These are phyloP conservation scores for Phylloporus rhodoxanthus DNA, from an alignment of 768 basidiomycete genomes.

Conservation along the genomic window DNA sequence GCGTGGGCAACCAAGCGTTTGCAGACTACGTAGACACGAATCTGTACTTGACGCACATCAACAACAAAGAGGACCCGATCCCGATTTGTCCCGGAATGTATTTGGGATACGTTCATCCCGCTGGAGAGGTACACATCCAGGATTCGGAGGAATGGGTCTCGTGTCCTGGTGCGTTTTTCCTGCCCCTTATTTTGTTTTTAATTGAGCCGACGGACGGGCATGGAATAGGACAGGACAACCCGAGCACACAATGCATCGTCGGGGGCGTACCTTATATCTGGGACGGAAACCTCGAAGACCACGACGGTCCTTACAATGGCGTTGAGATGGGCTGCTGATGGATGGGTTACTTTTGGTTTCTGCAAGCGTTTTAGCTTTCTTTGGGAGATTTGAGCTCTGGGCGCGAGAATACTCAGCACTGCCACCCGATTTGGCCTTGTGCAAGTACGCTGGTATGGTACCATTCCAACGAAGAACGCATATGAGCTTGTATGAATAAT, in stretches of 20 bases:
- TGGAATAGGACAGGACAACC: slow-evolving; percentile 51
- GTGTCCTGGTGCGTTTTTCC: slow-evolving; percentile 41
- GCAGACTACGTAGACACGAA: slow-evolving; percentile 50
- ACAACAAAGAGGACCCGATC: slow-evolving; percentile 42
- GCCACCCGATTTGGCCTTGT: no score
- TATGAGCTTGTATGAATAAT: no score
- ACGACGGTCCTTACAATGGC: slow-evolving; percentile 37
- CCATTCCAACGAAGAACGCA: no score
- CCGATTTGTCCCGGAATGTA: slow-evolving; percentile 33
- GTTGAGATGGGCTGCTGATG: slow-evolving; percentile 23
- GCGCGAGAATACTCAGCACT: no score
- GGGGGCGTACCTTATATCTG: slow-evolving; percentile 38
- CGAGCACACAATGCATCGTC: slow-evolving; percentile 31
- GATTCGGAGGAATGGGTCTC: slow-evolving; percentile 44
- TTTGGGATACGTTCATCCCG: slow-evolving; percentile 37
- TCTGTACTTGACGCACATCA: slow-evolving; percentile 46
- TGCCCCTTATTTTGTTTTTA: not conserved
- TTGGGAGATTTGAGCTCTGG: no score
- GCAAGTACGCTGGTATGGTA: no score
- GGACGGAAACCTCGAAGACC: slow-evolving; percentile 37
- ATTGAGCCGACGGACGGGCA: not conserved
- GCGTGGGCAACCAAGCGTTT: slow-evolving; percentile 54
- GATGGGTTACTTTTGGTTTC: no score
- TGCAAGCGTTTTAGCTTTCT: no score
- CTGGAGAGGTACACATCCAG: slow-evolving; percentile 41